Evolutionary conservation across 108 stramenopile species (phyloP).

Genomic region (Cyclostephanos tholiformis): DNA sequence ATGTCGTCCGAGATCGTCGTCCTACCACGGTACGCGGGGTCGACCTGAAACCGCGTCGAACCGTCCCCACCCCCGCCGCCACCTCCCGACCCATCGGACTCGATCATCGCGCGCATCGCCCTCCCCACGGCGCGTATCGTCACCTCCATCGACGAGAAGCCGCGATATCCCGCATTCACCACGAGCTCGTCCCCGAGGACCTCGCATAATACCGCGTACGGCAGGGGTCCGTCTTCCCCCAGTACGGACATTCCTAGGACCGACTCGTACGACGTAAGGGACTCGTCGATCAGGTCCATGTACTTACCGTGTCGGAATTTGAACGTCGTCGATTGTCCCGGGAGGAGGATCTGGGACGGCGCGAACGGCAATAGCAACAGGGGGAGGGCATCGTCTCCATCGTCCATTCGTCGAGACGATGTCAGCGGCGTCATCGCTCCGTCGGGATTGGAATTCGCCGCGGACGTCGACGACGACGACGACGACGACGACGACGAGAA

Average conservation of each 20-base stretch:
- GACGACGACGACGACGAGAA: slow-evolving; percentile 13
- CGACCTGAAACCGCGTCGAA: background rate
- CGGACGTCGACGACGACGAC: no score
- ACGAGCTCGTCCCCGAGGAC: slow-evolving; percentile 37
- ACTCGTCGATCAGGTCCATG: slow-evolving; percentile 49
- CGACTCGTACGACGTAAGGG: slow-evolving; percentile 32
- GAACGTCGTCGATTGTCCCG: slow-evolving; percentile 34
- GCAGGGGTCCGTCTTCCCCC: slow-evolving; percentile 37
- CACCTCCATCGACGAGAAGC: slow-evolving; percentile 41
- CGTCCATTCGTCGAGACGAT: background rate
- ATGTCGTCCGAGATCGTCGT: slow-evolving; percentile 27
- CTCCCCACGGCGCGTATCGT: slow-evolving; percentile 37
- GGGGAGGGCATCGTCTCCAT: slow-evolving; percentile 9
- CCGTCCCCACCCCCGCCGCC: background rate
- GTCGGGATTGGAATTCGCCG: background rate
- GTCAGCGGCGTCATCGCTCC: background rate
- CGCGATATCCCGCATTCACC: slow-evolving; percentile 32
- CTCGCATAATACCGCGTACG: slow-evolving; percentile 37
- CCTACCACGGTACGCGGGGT: slow-evolving; percentile 2
- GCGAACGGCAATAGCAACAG: slow-evolving; percentile 37
- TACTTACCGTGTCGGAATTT: slow-evolving; percentile 44
- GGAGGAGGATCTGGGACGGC: slow-evolving; percentile 30
- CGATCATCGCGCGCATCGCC: slow-evolving; percentile 7
- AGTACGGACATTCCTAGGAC: slow-evolving; percentile 39
- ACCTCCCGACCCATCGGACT: background rate